Evolutionary conservation across 192 early-diverging fungal genomes (phyloP).

Genomic region (Dispira parvispora): DNA sequence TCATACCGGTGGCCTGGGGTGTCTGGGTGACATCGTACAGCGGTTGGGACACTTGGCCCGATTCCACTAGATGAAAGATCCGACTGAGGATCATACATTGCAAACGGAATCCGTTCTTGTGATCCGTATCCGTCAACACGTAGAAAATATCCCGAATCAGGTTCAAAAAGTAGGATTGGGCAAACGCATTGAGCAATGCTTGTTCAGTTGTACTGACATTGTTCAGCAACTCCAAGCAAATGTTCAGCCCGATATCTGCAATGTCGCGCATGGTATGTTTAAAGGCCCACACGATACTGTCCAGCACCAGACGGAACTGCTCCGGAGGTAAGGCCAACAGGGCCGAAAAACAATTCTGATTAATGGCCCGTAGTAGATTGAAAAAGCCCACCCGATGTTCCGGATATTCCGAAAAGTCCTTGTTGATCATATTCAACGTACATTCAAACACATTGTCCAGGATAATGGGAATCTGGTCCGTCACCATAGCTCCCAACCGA

Average conservation of each 20-base stretch:
- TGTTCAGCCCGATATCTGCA: slow-evolving; percentile 76
- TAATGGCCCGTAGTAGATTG: slow-evolving; percentile 82
- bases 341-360: slow-evolving; percentile 84
- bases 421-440: slow-evolving; percentile 99
- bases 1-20: slow-evolving; percentile 46
- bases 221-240: slow-evolving; percentile 71
- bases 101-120: slow-evolving; percentile 92
- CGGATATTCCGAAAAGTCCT: slow-evolving; percentile 94
- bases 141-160: slow-evolving; percentile 93
- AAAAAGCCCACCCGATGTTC: slow-evolving; percentile 95
- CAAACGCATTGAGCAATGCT: slow-evolving; percentile 66
- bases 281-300: slow-evolving; percentile 95
- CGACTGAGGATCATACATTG: slow-evolving; percentile 82
- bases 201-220: slow-evolving; percentile 62
- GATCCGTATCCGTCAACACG: slow-evolving; percentile 89
- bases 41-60: slow-evolving; percentile 69
- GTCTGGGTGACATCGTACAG: slow-evolving; percentile 61
- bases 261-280: slow-evolving; percentile 99
- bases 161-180: slow-evolving; percentile 79
- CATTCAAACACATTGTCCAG: slow-evolving; percentile 90
- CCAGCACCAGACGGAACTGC: slow-evolving; percentile 84
- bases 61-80: slow-evolving; percentile 76
- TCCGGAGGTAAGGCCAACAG: slow-evolving; percentile 61
- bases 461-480: slow-evolving; percentile 68
- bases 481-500: slow-evolving; percentile 58